Evolutionary conservation across 805 yeast genomes (phyloP).

Genomic region (Candida gorgasii): DNA sequence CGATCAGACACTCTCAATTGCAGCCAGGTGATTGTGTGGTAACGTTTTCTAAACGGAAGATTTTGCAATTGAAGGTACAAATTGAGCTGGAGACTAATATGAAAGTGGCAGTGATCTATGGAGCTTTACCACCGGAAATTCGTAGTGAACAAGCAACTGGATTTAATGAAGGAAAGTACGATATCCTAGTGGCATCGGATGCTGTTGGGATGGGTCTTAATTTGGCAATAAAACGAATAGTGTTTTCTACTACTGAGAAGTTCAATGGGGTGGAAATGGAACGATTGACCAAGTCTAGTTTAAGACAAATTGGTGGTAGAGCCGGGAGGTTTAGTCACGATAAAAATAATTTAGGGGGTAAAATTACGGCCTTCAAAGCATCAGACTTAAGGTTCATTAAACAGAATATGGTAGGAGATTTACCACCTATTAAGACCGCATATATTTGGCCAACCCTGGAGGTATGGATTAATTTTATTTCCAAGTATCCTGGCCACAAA

Average conservation of each 20-base stretch:
- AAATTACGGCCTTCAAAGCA: conserved; percentile 53
- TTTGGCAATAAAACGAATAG: conserved; percentile 74
- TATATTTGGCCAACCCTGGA: conserved; percentile 78
- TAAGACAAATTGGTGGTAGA: conserved; percentile 93
- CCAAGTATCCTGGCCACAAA: conserved; percentile 50
- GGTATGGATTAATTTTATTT: conserved; percentile 65
- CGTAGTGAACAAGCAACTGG: conserved; percentile 78
- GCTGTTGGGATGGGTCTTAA: conserved; percentile 98
- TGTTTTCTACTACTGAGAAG: conserved; percentile 69
- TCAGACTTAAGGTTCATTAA: conserved; percentile 47
- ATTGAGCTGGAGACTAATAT: conserved; percentile 65
- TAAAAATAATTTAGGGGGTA: conserved; percentile 41
- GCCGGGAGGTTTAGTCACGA: conserved; percentile 74
- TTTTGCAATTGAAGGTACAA: conserved; percentile 64
- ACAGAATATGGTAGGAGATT: conserved; percentile 50
- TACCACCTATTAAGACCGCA: conserved; percentile 57
- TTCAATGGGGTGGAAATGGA: conserved; percentile 61
- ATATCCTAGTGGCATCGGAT: conserved; percentile 90
- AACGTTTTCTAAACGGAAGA: conserved; percentile 75
- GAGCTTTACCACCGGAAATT: conserved; percentile 94
- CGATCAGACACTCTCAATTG: conserved; percentile 37
- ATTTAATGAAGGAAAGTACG: conserved; percentile 78
- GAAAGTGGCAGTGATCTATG: conserved; percentile 88
- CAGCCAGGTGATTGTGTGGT: conserved; percentile 85
- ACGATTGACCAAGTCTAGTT: conserved; percentile 59